These are phyloP conservation scores for Passiflora organensis DNA, from an alignment of 345 rosid species.

Conservation along the genomic window DNA sequence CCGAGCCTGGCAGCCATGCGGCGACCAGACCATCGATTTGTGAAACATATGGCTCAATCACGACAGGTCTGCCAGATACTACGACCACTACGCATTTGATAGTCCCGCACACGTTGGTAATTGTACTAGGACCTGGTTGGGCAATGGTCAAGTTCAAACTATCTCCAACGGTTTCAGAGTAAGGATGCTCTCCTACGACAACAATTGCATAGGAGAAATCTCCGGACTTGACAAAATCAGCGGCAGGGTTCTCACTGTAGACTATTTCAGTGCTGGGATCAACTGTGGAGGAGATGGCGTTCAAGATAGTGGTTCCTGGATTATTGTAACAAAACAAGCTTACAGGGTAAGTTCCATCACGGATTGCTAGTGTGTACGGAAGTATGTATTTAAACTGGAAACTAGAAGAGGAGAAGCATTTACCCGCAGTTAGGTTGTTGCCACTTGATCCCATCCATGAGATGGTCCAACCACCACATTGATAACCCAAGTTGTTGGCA, in stretches of 20 bases:
- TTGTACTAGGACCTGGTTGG: conserved; percentile 8
- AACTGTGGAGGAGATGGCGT: conserved; percentile 9
- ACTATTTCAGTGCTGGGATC: conserved; percentile 15
- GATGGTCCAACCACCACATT: conserved; percentile 28
- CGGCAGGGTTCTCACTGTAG: conserved; percentile 13
- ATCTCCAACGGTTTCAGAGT: conserved; percentile 12
- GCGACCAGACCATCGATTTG: conserved; percentile 15
- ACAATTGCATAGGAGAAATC: conserved; percentile 22
- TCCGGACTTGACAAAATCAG: conserved; percentile 1
- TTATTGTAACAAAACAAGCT: neutral
- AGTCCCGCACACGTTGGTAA: conserved; percentile 8
- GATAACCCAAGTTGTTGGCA: conserved; percentile 24
- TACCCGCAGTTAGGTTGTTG: conserved; percentile 18
- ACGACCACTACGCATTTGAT: conserved; percentile 20
- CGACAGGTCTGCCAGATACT: conserved; percentile 17
- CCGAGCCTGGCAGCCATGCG: conserved; percentile 22
- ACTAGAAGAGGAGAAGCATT: neutral
- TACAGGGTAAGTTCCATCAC: neutral
- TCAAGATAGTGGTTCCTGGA: conserved; percentile 22
- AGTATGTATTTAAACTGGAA: neutral
- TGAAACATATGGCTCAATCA: conserved; percentile 11
- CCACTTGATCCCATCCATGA: conserved; percentile 23
- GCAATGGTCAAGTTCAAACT: conserved; percentile 11
- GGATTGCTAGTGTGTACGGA: neutral
- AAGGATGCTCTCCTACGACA: conserved; percentile 23